Evolutionary conservation across 352 stramenopile species (phyloP).

Genomic region (Globisporangium spiculum): DNA sequence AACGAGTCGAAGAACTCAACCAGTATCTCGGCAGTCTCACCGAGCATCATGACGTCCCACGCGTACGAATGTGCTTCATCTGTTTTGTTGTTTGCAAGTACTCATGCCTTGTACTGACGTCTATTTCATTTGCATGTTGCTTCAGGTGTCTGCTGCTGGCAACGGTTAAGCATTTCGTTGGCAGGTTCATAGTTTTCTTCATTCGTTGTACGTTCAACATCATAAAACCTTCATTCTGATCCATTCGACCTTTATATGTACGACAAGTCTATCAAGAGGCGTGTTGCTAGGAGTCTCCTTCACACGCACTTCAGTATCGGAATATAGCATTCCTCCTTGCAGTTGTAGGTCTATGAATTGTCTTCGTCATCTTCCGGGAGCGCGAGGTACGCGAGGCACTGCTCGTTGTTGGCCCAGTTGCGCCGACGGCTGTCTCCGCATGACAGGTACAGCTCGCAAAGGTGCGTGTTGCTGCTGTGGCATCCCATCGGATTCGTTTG

Average conservation of each 20-base stretch:
- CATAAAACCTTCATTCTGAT: slow-evolving; percentile 8
- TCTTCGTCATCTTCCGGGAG: slow-evolving; percentile 21
- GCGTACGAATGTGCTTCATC: slow-evolving; percentile 49
- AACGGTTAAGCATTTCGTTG: slow-evolving; percentile 67
- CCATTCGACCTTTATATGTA: slow-evolving; percentile 3
- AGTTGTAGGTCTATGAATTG: slow-evolving; percentile 6
- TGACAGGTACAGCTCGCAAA: slow-evolving; percentile 75
- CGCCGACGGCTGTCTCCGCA: slow-evolving; percentile 59
- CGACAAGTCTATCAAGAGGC: not conserved
- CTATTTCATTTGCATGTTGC: not conserved
- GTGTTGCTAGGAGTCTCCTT: not conserved
- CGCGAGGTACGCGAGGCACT: slow-evolving; percentile 53
- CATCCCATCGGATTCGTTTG: slow-evolving; percentile 63
- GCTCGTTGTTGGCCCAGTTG: slow-evolving; percentile 57
- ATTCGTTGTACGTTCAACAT: slow-evolving; percentile 6
- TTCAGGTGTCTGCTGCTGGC: slow-evolving; percentile 81
- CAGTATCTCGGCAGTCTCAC: slow-evolving; percentile 94
- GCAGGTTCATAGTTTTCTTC: not conserved
- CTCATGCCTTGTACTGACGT: not conserved
- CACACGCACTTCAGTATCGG: not conserved
- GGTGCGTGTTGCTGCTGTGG: slow-evolving; percentile 68
- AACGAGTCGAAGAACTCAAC: slow-evolving; percentile 97
- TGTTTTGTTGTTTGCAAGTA: not conserved
- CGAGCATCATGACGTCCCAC: slow-evolving; percentile 98
- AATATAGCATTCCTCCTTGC: not conserved